Evolutionary conservation across 2,329 filamentous ascomycete genomes (phyloP).

Genomic region (Penicillium italicum): DNA sequence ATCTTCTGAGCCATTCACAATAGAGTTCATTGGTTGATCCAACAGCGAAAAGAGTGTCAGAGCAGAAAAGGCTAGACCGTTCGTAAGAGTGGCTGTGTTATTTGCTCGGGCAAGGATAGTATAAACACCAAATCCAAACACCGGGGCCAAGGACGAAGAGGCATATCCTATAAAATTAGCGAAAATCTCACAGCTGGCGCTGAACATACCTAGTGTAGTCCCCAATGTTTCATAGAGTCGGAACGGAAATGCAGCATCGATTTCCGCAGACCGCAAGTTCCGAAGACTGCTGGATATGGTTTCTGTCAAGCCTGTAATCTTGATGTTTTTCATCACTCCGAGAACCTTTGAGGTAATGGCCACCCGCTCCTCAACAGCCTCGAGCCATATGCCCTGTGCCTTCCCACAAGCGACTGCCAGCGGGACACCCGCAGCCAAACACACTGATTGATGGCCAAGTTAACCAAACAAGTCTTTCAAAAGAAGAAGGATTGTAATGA

Average conservation of each 20-base stretch:
- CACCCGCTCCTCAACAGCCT: constrained; percentile 18
- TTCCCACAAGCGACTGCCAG: constrained; percentile 15
- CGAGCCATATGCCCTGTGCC: constrained; percentile 19
- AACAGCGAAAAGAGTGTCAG: constrained; percentile 20
- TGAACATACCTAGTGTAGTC: constrained; percentile 13
- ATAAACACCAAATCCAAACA: constrained; percentile 19
- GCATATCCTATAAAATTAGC: constrained; percentile 16
- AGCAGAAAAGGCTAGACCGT: constrained; percentile 17
- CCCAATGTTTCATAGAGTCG: constrained; percentile 14
- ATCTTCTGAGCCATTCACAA: constrained; percentile 17
- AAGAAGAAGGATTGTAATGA: neutral
- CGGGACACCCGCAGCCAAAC: constrained; percentile 14
- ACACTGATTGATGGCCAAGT: constrained; percentile 2
- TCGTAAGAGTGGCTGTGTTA: constrained; percentile 15
- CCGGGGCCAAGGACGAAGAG: constrained; percentile 13
- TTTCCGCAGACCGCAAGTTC: constrained; percentile 14
- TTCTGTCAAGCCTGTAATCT: constrained; percentile 20
- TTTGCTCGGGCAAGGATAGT: constrained; percentile 10
- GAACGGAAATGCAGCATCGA: constrained; percentile 11
- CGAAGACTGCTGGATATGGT: constrained; percentile 14
- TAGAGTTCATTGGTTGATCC: constrained; percentile 15
- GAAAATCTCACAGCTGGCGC: neutral
- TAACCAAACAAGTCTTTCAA: neutral
- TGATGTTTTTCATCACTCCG: constrained; percentile 21
- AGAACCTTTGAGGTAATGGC: constrained; percentile 21